Evolutionary conservation across 2,329 filamentous ascomycete species (phyloP), one percentile per base, ranked within the genome.

Genomic region (Iodosphaeria phyllophila): DNA sequence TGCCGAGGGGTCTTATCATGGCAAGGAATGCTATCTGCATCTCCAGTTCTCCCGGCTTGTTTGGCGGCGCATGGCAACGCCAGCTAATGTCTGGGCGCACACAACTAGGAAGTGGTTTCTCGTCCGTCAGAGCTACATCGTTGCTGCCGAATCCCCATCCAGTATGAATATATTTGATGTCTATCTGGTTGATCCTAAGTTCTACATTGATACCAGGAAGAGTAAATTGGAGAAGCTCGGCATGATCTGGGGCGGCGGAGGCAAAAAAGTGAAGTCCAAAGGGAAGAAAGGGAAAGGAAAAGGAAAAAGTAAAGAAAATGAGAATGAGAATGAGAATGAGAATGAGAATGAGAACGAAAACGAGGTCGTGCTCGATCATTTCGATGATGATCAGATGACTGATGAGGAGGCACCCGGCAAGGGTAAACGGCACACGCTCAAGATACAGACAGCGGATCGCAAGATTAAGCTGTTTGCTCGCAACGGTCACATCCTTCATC

Each of bases 151-250:
- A 44, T 93, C 89, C 0, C 89, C 89, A 0, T 86, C 95, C 46
- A 92, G 92, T 39, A 92, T 95, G 77, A 86, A 92, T 41, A 91
- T 95, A 17, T 93, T 92, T 46, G 91, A 98, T 50, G 89, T 98
- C 13, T 95, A 93, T 47, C 62, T 98, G n/a, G 79, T 95, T 14
- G 89, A 98, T 43, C 64, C 77, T 2, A 74, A 78, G 39, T 98
- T 98, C 50, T 61, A 66, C 26, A 72, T 93, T 24, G 72, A 83
- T 33, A 70, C 77, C 28, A 83, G 83, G 49, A 68, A 65, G 35
- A 60, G 53, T 36, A 61, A 63, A 31, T 44, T 64, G 10, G 60
- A 55, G 35, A 54, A 60, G 26, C 54, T 65, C 9, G 49, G 47
- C n/a, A n/a, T n/a, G n/a, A n/a, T n/a, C n/a, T n/a, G n/a, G n/a